Percentiles rank a stretch among this genome's conserved stretches.
Conservation (phyloP, 345 rosid genomes). For the Ceriops decandra region DNA sequence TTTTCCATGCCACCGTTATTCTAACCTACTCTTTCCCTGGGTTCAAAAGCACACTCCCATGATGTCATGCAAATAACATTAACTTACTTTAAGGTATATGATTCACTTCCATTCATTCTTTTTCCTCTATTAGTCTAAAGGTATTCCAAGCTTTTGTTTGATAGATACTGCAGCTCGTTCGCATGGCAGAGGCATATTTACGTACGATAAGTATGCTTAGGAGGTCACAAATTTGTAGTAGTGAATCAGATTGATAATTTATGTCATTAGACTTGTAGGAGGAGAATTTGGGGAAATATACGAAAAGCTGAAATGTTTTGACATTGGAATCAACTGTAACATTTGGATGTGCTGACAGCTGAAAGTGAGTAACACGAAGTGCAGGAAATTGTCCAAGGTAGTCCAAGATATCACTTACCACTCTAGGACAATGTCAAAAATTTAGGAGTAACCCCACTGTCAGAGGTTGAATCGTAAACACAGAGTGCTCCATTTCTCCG, state of each 20-base stretch:
- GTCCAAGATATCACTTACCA: too few relatives aligned
- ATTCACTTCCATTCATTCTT: background rate
- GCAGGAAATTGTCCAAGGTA: background rate
- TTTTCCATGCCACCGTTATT: conserved; percentile 20
- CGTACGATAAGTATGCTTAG: background rate
- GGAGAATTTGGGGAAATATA: background rate
- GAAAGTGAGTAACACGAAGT: background rate
- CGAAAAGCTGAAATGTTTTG: background rate
- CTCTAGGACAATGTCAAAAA: background rate
- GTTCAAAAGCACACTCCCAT: conserved; percentile 1
- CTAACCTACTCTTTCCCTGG: conserved; percentile 24
- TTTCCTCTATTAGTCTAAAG: conserved; percentile 9
- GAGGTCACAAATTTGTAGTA: background rate
- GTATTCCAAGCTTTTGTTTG: background rate
- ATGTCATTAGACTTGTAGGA: background rate
- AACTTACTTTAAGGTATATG: background rate
- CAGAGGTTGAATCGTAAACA: background rate
- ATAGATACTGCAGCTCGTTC: background rate
- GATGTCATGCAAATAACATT: background rate
- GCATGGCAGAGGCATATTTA: background rate
- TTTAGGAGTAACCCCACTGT: background rate
- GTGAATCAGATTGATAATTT: background rate
- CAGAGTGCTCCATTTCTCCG: background rate
- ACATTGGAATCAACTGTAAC: background rate
- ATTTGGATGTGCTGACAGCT: background rate